phyloP scores from a whole-genome alignment of 352 stramenopile species.

The Discostella stelligera region DNA sequence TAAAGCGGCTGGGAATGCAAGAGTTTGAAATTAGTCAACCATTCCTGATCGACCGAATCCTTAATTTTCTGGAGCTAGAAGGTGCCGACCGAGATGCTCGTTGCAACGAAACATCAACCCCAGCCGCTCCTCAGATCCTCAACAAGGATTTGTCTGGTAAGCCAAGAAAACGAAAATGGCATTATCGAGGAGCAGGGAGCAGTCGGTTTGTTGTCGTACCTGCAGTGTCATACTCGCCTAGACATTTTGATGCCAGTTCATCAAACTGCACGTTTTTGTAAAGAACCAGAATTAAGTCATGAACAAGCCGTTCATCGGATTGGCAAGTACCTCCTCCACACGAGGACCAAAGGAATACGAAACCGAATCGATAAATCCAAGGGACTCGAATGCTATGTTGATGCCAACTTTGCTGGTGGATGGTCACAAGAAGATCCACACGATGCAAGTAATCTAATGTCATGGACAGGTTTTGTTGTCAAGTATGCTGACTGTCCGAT shows the following conservation, averaged over 20 bases:
- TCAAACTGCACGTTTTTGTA: background rate
- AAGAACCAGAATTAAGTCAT: slow-evolving; percentile 20
- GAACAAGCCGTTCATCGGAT: slow-evolving; percentile 38
- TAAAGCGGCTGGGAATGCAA: slow-evolving; percentile 12
- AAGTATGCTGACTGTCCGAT: slow-evolving; percentile 50
- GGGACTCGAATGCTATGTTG: slow-evolving; percentile 45
- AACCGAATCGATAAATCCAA: slow-evolving; percentile 11
- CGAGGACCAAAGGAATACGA: slow-evolving; percentile 21
- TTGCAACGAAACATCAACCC: background rate
- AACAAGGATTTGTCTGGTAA: background rate
- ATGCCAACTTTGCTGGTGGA: slow-evolving; percentile 48
- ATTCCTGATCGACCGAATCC: slow-evolving; percentile 48
- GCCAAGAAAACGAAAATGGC: too few relatives aligned
- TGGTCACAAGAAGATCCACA: slow-evolving; percentile 14
- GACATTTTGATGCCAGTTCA: too few relatives aligned
- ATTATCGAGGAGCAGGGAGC: too few relatives aligned
- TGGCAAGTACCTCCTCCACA: slow-evolving; percentile 29
- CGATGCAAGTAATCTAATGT: slow-evolving; percentile 21
- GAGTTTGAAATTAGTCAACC: slow-evolving; percentile 46
- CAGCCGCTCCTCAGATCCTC: background rate
- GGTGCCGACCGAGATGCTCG: background rate
- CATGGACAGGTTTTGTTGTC: slow-evolving; percentile 49
- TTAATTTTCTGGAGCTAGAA: background rate
- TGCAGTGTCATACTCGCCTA: too few relatives aligned
- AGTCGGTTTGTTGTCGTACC: too few relatives aligned